phyloP scores from a whole-genome alignment of 1,284 basidiomycete species.

The Pyrrhoderma noxium region DNA sequence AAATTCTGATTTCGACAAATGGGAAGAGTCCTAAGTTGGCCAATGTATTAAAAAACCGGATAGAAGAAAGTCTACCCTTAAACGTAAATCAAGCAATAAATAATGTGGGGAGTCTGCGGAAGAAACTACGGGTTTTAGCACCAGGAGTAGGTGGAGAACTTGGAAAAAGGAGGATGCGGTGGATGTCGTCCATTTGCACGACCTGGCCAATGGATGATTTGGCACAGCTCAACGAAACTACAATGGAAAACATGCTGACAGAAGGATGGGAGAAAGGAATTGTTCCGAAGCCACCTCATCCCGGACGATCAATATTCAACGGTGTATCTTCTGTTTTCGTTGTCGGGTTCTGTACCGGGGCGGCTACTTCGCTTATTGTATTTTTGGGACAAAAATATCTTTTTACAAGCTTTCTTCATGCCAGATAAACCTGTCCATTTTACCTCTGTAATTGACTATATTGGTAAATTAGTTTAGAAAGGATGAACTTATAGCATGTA shows the following conservation, averaged over 20 bases:
- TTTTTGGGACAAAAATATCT: neutral
- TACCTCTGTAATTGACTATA: neutral
- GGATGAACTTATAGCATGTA: too few species aligned
- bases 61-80: slow-evolving; percentile 66
- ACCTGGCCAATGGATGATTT: slow-evolving; percentile 78
- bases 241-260: slow-evolving; percentile 53
- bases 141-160: slow-evolving; percentile 71
- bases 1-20: slow-evolving; percentile 94
- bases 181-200: slow-evolving; percentile 92
- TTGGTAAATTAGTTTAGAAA: neutral
- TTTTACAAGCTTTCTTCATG: neutral
- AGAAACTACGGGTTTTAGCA: slow-evolving; percentile 61
- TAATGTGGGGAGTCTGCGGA: slow-evolving; percentile 69
- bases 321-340: neutral
- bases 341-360: slow-evolving; percentile 9
- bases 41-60: slow-evolving; percentile 66
- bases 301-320: neutral
- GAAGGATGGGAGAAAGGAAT: slow-evolving; percentile 61
- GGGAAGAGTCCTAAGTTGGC: slow-evolving; percentile 92
- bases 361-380: neutral
- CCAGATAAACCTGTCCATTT: neutral
- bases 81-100: slow-evolving; percentile 76
- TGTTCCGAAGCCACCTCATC: slow-evolving; percentile 24
- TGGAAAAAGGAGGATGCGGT: slow-evolving; percentile 80
- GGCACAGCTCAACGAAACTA: slow-evolving; percentile 52